Evolutionary conservation across 1,139 yeast genomes (phyloP), one percentile per base, ranked within the genome.

Genomic region (Yamadazyma siamensis): DNA sequence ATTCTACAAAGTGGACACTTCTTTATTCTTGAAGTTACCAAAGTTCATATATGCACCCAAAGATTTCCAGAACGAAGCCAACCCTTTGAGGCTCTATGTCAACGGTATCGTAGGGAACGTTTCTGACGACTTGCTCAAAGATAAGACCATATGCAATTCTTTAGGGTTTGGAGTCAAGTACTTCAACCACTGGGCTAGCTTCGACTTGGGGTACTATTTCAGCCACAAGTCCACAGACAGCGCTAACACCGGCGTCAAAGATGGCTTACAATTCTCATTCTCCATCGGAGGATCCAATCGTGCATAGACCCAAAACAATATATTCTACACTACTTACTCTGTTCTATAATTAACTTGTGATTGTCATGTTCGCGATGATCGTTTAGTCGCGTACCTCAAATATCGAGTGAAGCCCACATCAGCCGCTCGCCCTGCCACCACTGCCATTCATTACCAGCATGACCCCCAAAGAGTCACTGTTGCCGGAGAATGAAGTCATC

Each of bases 181-280:
- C 44, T 52, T 64, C 41, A 63, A 63, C 41, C 52, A 62, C 25
- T 65, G 68, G 62, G 76, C 75, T 31, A 59, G 58, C 28, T 63
- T 73, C 37, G 73, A 72, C 40, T 46, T 70, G 25, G 74, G 75
- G 6, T 74, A 72, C 49, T 61, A 54, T 41, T 51, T 66, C 12
- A 54, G 72, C 23, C 52, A 50, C 30, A 52, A 67, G 36, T 36
- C 53, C 19, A 23, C 27, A 11, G 44, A 50, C 13, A 47, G 45
- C 10, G 34, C 37, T n/a, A 45, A 38, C 13, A 34, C 34, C 16
- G 73, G 71, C 3, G 48, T 65, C 24, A 62, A 59, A 29, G 69
- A 70, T 30, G 77, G 78, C 0, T 57, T 73, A 31, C 75, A 66
- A 36, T 64, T 73, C 40, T 56, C 65, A 26, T 57, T 73, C 19